These are phyloP conservation scores for Fusarium vanettenii DNA, from an alignment of 2,329 filamentous ascomycete genomes.

Conservation along the genomic window DNA sequence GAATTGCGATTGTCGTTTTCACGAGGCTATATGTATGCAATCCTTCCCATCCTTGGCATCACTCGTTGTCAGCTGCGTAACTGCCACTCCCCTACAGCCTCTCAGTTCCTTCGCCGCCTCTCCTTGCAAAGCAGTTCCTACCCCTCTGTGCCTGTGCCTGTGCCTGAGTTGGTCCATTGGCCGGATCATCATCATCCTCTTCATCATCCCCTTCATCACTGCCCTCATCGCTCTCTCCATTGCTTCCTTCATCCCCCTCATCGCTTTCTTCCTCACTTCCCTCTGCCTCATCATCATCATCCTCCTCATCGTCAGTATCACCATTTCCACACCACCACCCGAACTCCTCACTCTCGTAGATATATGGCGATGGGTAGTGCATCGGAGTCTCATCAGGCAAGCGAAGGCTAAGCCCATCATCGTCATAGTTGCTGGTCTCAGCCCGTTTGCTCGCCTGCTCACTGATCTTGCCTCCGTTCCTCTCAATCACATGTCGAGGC, in stretches of 20 bases:
- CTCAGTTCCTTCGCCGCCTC: neutral
- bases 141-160: neutral
- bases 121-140: neutral
- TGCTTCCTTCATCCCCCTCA: neutral
- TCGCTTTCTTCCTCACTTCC: neutral
- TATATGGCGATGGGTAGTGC: neutral
- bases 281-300: neutral
- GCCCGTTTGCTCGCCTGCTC: slow-evolving; percentile 2
- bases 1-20: neutral
- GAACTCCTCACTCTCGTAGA: neutral
- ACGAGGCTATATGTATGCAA: neutral
- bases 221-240: neutral
- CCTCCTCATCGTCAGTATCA: neutral
- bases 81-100: neutral
- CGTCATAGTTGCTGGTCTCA: neutral
- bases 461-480: slow-evolving; percentile 29
- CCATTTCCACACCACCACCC: neutral
- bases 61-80: neutral
- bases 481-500: slow-evolving; percentile 29
- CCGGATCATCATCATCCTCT: neutral
- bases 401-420: neutral
- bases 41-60: neutral
- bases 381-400: slow-evolving; percentile 7
- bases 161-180: neutral
- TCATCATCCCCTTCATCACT: neutral